These are phyloP conservation scores for Apostasia ramifera DNA, from an alignment of 106 monocot genomes.

Conservation along the genomic window DNA sequence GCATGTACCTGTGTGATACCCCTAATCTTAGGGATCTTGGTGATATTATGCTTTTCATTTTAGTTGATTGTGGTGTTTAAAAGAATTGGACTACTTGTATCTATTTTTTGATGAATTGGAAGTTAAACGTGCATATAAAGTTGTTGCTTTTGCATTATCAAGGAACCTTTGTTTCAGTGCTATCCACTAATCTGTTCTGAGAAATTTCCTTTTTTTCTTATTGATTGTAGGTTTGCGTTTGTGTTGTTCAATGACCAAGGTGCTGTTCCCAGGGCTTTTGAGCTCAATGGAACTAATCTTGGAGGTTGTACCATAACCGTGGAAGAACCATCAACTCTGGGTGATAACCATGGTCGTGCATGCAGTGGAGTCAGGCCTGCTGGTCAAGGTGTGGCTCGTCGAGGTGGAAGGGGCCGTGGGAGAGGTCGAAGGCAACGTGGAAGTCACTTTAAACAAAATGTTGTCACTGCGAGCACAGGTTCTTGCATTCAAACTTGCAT, in stretches of 20 bases:
- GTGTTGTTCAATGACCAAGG: constrained; percentile 50
- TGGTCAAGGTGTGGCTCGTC: constrained; percentile 3
- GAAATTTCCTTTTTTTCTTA: background rate
- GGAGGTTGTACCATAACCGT: constrained; percentile 33
- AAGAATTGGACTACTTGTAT: too few relatives aligned
- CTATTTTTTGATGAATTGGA: too few relatives aligned
- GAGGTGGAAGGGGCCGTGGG: constrained; percentile 22
- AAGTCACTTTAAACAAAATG: constrained; percentile 13
- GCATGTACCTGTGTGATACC: too few relatives aligned
- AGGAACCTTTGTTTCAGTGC: background rate
- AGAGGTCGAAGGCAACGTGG: constrained; percentile 24
- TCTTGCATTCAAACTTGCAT: too few relatives aligned
- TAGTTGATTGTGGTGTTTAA: too few relatives aligned
- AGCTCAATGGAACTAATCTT: constrained; percentile 54
- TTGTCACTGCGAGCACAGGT: constrained; percentile 33
- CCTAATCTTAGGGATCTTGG: too few relatives aligned
- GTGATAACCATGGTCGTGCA: constrained; percentile 21
- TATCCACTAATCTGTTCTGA: background rate
- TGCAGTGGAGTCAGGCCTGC: constrained; percentile 14
- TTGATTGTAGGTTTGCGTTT: constrained; percentile 51
- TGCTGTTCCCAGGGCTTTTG: constrained; percentile 27
- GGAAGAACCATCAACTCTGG: constrained; percentile 43
- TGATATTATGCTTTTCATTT: too few relatives aligned
- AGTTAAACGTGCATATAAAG: too few relatives aligned
- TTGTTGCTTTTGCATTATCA: too few relatives aligned